Evolutionary conservation across 2,329 filamentous ascomycete species (phyloP).

Genomic region (Cercospora sp.): DNA sequence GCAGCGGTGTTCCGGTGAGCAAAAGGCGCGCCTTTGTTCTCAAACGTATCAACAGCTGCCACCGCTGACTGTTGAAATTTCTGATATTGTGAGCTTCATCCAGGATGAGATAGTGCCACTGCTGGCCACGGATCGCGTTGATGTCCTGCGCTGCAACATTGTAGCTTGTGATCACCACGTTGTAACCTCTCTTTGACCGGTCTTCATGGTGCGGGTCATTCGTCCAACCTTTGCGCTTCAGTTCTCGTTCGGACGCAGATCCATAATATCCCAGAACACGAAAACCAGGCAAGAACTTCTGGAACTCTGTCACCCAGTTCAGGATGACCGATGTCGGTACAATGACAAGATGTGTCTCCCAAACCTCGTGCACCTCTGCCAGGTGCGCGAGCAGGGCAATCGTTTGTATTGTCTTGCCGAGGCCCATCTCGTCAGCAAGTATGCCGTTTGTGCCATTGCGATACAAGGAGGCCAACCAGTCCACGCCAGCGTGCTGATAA

Average conservation of each 20-base stretch:
- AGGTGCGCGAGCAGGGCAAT: conserved; percentile 91
- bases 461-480: conserved; percentile 94
- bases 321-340: conserved; percentile 98
- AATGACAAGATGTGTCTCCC: conserved; percentile 94
- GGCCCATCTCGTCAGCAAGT: conserved; percentile 95
- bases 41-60: conserved; percentile 93
- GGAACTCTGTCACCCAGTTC: conserved; percentile 99
- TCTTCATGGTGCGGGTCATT: conserved; percentile 65
- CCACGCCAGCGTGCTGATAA: conserved; percentile 94
- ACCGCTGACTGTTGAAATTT: conserved; percentile 96
- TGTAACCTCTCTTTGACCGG: conserved; percentile 95
- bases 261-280: conserved; percentile 98
- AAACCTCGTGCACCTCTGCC: conserved; percentile 84
- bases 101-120: conserved; percentile 97
- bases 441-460: conserved; percentile 93
- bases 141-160: conserved; percentile 94
- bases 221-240: conserved; percentile 90
- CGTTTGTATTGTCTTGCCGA: conserved; percentile 97
- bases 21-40: conserved; percentile 85
- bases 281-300: conserved; percentile 97
- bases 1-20: conserved; percentile 89
- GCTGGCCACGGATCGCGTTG: conserved; percentile 85
- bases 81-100: conserved; percentile 99
- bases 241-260: conserved; percentile 84
- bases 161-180: conserved; percentile 97